Evolutionary conservation across 1,284 basidiomycete genomes (phyloP).

Genomic region (Malassezia yamatoensis): DNA sequence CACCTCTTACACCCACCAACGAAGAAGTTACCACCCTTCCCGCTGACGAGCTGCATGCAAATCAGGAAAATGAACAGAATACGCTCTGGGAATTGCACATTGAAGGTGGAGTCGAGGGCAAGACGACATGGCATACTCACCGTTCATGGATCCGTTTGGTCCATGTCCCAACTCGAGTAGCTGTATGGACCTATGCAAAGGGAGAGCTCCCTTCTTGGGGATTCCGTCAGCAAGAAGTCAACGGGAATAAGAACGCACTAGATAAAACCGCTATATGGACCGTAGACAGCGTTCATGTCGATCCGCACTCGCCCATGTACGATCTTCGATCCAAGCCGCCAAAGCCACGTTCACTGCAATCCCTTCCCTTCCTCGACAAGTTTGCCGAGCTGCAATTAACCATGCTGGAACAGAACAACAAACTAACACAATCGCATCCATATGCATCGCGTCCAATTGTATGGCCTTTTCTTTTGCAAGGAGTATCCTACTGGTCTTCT

Average conservation of each 20-base stretch:
- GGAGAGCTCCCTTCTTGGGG: conserved; percentile 83
- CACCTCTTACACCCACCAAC: conserved; percentile 91
- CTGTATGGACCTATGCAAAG: conserved; percentile 80
- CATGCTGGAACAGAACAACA: conserved; percentile 97
- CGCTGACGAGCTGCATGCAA: conserved; percentile 60
- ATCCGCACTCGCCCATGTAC: conserved; percentile 43
- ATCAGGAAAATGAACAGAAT: conserved; percentile 48
- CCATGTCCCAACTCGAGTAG: conserved; percentile 79
- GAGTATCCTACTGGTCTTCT: conserved; percentile 93
- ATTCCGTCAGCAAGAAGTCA: conserved; percentile 91
- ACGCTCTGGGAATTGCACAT: conserved; percentile 41
- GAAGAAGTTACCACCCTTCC: conserved; percentile 68
- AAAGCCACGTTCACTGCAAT: conserved; percentile 61
- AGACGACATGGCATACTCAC: conserved; percentile 24
- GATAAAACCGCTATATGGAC: conserved; percentile 81
- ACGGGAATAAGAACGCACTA: conserved; percentile 83
- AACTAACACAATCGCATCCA: conserved; percentile 84
- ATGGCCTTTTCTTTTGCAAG: conserved; percentile 91
- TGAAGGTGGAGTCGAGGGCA: conserved; percentile 17
- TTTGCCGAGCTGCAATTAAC: conserved; percentile 83
- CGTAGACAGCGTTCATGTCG: conserved; percentile 68
- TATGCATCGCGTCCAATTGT: conserved; percentile 89
- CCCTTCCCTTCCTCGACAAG: conserved; percentile 84
- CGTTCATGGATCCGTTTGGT: conserved; percentile 50
- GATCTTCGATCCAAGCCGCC: conserved; percentile 27